Percentiles rank a stretch among this genome's conserved stretches.
Evolutionary conservation across 768 basidiomycete species (phyloP).

Genomic region (Boletus speciosus): DNA sequence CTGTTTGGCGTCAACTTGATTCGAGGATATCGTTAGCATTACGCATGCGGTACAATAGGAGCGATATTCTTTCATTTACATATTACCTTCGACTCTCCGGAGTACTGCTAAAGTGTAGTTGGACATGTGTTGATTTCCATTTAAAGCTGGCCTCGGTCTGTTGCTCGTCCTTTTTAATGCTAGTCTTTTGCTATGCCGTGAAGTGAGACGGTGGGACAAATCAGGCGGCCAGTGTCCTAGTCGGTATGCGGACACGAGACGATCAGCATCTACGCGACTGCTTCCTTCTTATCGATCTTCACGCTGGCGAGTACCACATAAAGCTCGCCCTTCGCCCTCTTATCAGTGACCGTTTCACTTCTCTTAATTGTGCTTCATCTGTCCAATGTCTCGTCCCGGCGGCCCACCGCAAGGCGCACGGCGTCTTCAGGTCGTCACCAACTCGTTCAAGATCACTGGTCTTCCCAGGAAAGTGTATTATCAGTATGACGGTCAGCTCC

Average conservation of each 20-base stretch:
- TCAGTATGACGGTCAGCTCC: constrained; percentile 33
- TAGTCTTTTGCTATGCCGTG: constrained; percentile 7
- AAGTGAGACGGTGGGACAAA: neutral
- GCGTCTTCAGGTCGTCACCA: constrained; percentile 30
- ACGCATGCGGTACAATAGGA: constrained; percentile 30
- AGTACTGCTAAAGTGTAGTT: constrained; percentile 23
- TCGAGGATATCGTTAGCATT: constrained; percentile 27
- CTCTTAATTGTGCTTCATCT: constrained; percentile 5
- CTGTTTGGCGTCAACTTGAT: constrained; percentile 12
- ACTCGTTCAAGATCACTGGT: constrained; percentile 30
- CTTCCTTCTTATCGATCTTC: constrained; percentile 26
- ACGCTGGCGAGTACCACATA: constrained; percentile 5
- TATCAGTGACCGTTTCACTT: neutral
- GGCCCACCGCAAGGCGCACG: constrained; percentile 14
- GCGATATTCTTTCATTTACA: constrained; percentile 33
- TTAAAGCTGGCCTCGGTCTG: constrained; percentile 23
- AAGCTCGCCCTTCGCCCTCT: neutral
- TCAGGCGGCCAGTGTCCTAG: too few relatives aligned
- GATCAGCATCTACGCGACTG: neutral
- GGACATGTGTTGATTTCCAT: constrained; percentile 27
- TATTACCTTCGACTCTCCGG: constrained; percentile 28
- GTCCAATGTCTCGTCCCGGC: constrained; percentile 20
- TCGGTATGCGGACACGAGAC: neutral
- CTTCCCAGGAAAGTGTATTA: constrained; percentile 26
- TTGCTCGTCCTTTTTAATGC: constrained; percentile 24